These are phyloP conservation scores for Aureobasidium uvarum DNA, from an alignment of 2,329 filamentous ascomycete genomes.

Conservation along the genomic window DNA sequence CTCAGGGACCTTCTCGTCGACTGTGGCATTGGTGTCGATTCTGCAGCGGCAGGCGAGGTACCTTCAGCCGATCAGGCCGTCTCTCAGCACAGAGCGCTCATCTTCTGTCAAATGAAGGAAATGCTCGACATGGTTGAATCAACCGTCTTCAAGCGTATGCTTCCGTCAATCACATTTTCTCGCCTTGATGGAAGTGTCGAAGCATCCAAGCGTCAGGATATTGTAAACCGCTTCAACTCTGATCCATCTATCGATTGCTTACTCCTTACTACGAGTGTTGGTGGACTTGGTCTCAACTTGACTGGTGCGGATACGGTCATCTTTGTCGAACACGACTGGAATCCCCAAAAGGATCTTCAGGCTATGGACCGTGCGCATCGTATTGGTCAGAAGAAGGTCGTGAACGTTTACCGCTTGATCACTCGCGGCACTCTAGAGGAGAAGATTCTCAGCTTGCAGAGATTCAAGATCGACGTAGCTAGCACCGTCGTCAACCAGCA, in stretches of 20 bases:
- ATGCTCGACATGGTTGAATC: conserved; percentile 99
- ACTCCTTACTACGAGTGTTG: conserved; percentile 90
- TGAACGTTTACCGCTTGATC: conserved; percentile 96
- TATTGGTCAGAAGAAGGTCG: conserved; percentile 99
- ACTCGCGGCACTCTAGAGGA: conserved; percentile 95
- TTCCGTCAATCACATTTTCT: conserved; percentile 90
- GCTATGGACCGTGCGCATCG: conserved; percentile 98
- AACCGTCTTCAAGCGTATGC: conserved; percentile 81
- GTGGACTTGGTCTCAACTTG: conserved; percentile 88
- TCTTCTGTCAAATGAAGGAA: conserved; percentile 99
- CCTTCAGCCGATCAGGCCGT: conserved; percentile 71
- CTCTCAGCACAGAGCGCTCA: conserved; percentile 89
- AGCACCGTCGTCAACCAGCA: conserved; percentile 99
- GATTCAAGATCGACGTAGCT: conserved; percentile 99
- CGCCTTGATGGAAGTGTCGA: conserved; percentile 94
- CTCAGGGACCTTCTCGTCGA: conserved; percentile 94
- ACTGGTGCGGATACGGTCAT: conserved; percentile 98
- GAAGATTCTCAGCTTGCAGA: conserved; percentile 93
- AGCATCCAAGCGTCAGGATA: conserved; percentile 89
- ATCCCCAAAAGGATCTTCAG: conserved; percentile 96
- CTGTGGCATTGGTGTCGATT: conserved; percentile 84
- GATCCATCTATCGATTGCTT: conserved; percentile 96
- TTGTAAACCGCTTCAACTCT: conserved; percentile 98
- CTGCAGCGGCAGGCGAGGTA: conserved; percentile 48
- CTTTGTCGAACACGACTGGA: conserved; percentile 99